Conservation (phyloP, 1,284 basidiomycete genomes). For the Abortiporus biennis region DNA sequence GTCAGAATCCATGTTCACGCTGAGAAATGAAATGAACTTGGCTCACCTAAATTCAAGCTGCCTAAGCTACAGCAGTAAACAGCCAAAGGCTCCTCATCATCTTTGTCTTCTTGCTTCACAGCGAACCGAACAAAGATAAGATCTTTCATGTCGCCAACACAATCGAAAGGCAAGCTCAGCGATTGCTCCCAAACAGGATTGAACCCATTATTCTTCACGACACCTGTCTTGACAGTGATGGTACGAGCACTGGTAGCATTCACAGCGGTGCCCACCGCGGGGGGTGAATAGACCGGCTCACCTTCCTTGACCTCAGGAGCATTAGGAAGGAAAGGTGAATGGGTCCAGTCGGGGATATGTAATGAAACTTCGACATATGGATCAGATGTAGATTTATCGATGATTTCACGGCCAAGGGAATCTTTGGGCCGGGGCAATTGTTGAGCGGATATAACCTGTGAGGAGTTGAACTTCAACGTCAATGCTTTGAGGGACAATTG, state of each 20-base stretch:
- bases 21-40: constrained; percentile 6
- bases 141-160: constrained; percentile 72
- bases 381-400: constrained; percentile 57
- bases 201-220: constrained; percentile 82
- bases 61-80: constrained; percentile 66
- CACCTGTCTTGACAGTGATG: constrained; percentile 48
- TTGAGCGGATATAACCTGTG: constrained; percentile 85
- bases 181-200: constrained; percentile 85
- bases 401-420: constrained; percentile 53
- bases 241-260: constrained; percentile 38
- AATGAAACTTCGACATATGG: constrained; percentile 78
- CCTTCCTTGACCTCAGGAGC: constrained; percentile 9
- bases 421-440: constrained; percentile 80
- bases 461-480: too few relatives aligned
- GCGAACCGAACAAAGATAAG: constrained; percentile 80
- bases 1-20: neutral
- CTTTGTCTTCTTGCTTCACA: constrained; percentile 60
- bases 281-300: constrained; percentile 18
- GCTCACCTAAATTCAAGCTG: constrained; percentile 65
- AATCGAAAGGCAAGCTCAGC: constrained; percentile 66
- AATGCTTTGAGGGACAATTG: too few relatives aligned
- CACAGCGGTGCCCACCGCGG: constrained; percentile 10
- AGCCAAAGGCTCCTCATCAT: constrained; percentile 62
- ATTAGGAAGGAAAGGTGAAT: constrained; percentile 27
- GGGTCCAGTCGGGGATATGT: constrained; percentile 69